Base-by-base conservation (phyloP, 2,329 filamentous ascomycete genomes). In the Sporothrix inflata region DNA sequence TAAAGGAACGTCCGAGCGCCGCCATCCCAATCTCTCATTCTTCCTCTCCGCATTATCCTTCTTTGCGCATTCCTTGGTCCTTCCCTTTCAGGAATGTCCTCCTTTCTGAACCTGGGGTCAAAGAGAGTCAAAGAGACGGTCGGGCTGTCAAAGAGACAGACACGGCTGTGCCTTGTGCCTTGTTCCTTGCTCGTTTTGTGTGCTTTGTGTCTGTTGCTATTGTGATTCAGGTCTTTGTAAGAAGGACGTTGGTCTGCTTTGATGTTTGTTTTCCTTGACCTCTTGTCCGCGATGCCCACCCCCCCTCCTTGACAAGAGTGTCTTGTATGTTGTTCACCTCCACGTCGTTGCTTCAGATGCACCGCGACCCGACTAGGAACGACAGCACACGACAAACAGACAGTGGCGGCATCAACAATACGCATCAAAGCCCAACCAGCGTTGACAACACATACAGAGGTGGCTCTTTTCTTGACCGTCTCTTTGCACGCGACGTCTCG, bases 31-130 rank as follows among this genome's bases (percentile, higher is more conserved):
- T 38, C 24, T 53, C 16, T 7, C 24, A 12, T 9, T 38, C 16
- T 30, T 27, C 19, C 24, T 57, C 49, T 57, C 34, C 66, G 27
- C 47, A 30, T 8, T 66, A 34, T 53, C 47, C 27, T 68, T 68
- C 30, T 16, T 51, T 34, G 65, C 47, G 9, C 47, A n/a, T 57
- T 69, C 66, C 27, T 53, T 69, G 66, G 47, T 40, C 49, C 65
- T 69, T 55, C 66, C 66, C 49, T 16, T 42, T 69, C 66, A 53
- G 66, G 66, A 53, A 69, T 27, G 30, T 21, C 63, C 27, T 67
- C 24, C 1, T 27, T 27, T 66, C n/a, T n/a, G 19, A 53, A n/a
- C 40, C 40, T 65, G 38, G 40, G 47, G 47, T 61, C n/a, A 34
- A 34, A 34, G 30, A 34, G 30, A 19, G 16, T 19, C 12, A 60